Evolutionary conservation across 106 monocot genomes (phyloP).

Genomic region (Phalaenopsis equestris): DNA sequence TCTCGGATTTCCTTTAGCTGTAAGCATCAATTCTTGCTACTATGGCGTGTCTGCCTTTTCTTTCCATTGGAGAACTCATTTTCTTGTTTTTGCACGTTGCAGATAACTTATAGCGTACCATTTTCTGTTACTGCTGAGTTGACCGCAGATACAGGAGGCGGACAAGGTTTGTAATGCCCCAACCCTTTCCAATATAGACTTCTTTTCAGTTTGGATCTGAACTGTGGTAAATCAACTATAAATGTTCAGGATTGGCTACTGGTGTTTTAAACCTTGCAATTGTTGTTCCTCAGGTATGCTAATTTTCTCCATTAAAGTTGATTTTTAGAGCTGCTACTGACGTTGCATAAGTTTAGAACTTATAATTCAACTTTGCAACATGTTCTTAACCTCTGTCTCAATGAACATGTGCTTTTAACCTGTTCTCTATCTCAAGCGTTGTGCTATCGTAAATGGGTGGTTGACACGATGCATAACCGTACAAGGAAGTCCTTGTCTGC

Average conservation of each 20-base stretch:
- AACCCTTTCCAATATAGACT: neutral
- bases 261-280: slow-evolving; percentile 95
- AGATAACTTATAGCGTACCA: slow-evolving; percentile 98
- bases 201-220: neutral
- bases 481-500: neutral
- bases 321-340: neutral
- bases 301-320: neutral
- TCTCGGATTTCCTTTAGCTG: slow-evolving; percentile 94
- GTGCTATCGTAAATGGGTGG: neutral
- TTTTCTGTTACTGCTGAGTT: slow-evolving; percentile 97
- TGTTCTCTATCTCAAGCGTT: neutral
- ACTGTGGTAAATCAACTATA: neutral
- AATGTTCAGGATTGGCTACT: slow-evolving; percentile 78
- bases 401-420: neutral
- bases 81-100: slow-evolving; percentile 15
- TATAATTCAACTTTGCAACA: neutral
- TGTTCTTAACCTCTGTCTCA: neutral
- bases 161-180: slow-evolving; percentile 59
- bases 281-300: slow-evolving; percentile 82
- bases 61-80: neutral
- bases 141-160: slow-evolving; percentile 89
- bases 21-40: slow-evolving; percentile 28
- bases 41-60: neutral
- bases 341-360: neutral
- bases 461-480: neutral